These are phyloP conservation scores for Leishmania turanica DNA, from an alignment of 208 protist species.

Conservation along the genomic window DNA sequence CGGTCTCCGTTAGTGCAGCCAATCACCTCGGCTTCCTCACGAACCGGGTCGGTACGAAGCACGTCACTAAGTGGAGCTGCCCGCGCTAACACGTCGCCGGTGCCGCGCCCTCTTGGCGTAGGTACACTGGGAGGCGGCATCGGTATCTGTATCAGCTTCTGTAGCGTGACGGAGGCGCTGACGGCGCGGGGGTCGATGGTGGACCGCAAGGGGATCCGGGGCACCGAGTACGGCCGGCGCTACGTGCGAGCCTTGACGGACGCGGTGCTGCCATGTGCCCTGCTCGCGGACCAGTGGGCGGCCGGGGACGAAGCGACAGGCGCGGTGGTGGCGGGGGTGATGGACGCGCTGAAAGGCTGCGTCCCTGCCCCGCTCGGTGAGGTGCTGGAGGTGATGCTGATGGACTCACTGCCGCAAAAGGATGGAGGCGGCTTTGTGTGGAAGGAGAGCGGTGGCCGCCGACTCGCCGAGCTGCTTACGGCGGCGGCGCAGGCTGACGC, in stretches of 20 bases:
- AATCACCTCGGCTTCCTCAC: neutral
- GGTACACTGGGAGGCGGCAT: neutral
- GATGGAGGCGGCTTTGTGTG: slow-evolving; percentile 39
- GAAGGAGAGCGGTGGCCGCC: slow-evolving; percentile 48
- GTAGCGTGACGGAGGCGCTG: slow-evolving; percentile 33
- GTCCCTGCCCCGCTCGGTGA: slow-evolving; percentile 29
- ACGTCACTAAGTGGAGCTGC: neutral
- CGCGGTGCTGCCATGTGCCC: slow-evolving; percentile 29
- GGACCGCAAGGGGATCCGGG: slow-evolving; percentile 34
- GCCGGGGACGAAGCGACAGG: slow-evolving; percentile 5
- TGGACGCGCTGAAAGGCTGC: slow-evolving; percentile 20
- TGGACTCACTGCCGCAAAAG: slow-evolving; percentile 41
- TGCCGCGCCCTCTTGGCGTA: neutral
- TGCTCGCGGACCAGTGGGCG: slow-evolving; percentile 20
- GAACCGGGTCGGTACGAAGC: neutral
- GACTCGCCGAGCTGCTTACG: slow-evolving; percentile 49
- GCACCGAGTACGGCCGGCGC: slow-evolving; percentile 33
- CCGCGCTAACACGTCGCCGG: slow-evolving; percentile 4
- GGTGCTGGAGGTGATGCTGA: slow-evolving; percentile 48
- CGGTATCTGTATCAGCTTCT: slow-evolving; percentile 25
- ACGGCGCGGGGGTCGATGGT: slow-evolving; percentile 25
- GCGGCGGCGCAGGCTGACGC: slow-evolving; percentile 18
- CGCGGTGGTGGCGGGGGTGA: slow-evolving; percentile 16
- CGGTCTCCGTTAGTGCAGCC: neutral
- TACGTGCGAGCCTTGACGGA: slow-evolving; percentile 25